Percentiles rank a stretch among this genome's conserved stretches.
Conservation (phyloP, 495 filamentous ascomycete genomes). For the Clavariopsis aquatica region DNA sequence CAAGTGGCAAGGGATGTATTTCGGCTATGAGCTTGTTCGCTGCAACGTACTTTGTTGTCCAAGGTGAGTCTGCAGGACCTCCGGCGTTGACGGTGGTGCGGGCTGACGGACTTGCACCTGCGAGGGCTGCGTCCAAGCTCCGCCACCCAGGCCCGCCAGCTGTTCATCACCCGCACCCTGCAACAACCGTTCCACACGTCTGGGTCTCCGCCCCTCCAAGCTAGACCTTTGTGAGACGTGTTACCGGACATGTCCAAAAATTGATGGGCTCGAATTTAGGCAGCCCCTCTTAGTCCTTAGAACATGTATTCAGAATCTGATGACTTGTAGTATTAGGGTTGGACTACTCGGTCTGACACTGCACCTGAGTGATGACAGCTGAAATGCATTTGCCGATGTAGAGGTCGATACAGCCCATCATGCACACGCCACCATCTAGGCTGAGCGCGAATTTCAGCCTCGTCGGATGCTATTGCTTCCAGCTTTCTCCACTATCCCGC, state of each 20-base stretch:
- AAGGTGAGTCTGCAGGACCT: neutral
- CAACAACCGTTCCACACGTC: neutral
- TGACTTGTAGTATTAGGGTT: neutral
- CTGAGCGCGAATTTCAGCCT: neutral
- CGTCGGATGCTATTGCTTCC: neutral
- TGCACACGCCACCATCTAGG: neutral
- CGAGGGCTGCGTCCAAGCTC: constrained; percentile 1
- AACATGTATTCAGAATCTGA: neutral
- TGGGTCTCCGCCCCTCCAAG: neutral
- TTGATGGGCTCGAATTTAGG: neutral
- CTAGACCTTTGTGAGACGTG: neutral
- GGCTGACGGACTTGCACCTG: neutral
- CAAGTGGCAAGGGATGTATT: neutral
- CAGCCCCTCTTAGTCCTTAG: neutral
- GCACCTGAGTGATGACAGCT: neutral
- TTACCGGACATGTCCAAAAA: neutral
- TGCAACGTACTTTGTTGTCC: neutral
- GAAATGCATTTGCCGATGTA: neutral
- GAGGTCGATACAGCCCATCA: neutral
- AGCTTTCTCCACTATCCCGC: neutral
- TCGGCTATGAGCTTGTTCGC: neutral
- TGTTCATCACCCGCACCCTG: constrained; percentile 13
- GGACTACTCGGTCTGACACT: neutral
- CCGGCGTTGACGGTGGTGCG: neutral
- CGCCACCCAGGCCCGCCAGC: neutral